Evolutionary conservation across 2,329 filamentous ascomycete genomes (phyloP), one percentile per base, ranked within the genome.

Genomic region (Westerdykella aurantiaca): DNA sequence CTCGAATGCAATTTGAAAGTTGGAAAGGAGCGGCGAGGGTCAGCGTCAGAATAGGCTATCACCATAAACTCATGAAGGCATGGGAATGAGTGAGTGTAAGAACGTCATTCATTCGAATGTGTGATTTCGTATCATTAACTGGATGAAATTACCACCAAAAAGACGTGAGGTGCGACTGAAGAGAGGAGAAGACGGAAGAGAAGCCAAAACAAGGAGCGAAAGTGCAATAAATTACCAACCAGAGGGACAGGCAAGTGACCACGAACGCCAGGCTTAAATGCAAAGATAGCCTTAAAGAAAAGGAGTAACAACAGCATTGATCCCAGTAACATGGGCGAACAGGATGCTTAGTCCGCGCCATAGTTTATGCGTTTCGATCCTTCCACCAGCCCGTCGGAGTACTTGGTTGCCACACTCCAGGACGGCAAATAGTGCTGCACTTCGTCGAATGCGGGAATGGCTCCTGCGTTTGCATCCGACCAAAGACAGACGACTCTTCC

Each of bases 371-470:
- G 69, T 72, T 85, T 89, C 59, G 75, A 82, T 17, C 86, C 89
- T 64, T 95, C 86, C 23, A 95, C 85, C 55, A 96, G 69, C 1
- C 88, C 90, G 69, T 89, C 85, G 21, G 75, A 75, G 50, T 80
- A 69, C 70, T 95, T 96, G 4, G 82, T 82, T 22, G 89, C 73
- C 9, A 83, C 82, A 6, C 82, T 81, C 93, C 93, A 98, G 4
- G 74, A 71, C 0, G 93, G 93, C 53, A 82, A 76, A 68, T 82
- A 96, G 62, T 82, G 78, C 53, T 78, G 72, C 39, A 87, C 74
- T 68, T 97, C 90, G 55, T 93, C 85, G 41, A 91, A 78, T 1
- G 90, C 90, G 0, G 91, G 90, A 38, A 97, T 89, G 1, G 76
- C 75, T 3, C 80, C 83, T 31, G 72, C 70, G 58, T 96, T 96